Base-by-base conservation (phyloP, 352 stramenopile genomes). In the Phytophthora uliginosa region DNA sequence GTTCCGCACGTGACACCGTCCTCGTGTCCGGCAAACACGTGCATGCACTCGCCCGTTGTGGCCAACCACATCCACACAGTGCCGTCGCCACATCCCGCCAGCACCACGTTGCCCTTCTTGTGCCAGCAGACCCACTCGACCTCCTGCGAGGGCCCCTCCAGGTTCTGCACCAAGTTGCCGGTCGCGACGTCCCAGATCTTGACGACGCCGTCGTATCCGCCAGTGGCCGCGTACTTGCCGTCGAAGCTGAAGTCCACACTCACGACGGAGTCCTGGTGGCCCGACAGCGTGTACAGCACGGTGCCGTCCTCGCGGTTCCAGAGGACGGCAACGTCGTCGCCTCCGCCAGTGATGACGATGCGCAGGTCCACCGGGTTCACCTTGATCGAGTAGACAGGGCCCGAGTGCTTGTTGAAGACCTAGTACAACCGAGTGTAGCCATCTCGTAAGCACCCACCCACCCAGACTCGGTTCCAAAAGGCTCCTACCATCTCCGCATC, bases 21-120 rank as follows among this genome's bases (percentile, higher is more conserved):
- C 76, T 99, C 97, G 73, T 99, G 98, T 52, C 98, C 98, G 15
- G 98, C 96, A 86, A 99, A 99, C 24, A 99, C 98, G 74, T 99
- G 85, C 83, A 99, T 97, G 89, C 97, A 99, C 65, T 98, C 90
- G 55, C 97, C 96, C n/a, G 95, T 98, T 13, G 92, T 95, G 22
- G 96, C 89, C 28, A 99, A 82, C 93, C 93, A 98, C 89, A 98
- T 96, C 93, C 93, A 98, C n/a, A 95, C 78, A 0, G 93, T 98
- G 20, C 85, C 86, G 63, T 98, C 93, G 20, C 89, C 90, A 17
- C 92, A 98, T 24, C 93, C 93, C 38, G 92, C 93, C 48, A 97
- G 79, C 52, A 98, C 74, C 26, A 98, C 91, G 67, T 97, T 95
- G 56, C 92, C 90, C 77, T 96, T 97, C 75, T 95, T 89, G 76